phyloP scores from a whole-genome alignment of 352 stramenopile genomes.

The Pythium vanterpoolii region DNA sequence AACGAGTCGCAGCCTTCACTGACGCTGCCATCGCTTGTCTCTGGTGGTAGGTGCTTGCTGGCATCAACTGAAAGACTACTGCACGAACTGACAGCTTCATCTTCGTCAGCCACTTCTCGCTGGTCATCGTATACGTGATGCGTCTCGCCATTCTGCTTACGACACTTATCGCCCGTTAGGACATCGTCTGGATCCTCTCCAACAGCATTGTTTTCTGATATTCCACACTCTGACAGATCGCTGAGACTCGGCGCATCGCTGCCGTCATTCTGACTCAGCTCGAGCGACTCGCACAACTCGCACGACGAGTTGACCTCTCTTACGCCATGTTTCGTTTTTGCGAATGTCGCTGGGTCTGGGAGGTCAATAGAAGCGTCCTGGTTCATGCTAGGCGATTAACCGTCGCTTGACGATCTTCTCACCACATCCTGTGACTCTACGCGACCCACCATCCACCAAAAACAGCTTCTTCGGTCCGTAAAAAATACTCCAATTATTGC shows the following conservation, averaged over 20 bases:
- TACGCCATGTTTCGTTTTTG: background rate
- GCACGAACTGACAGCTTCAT: background rate
- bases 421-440: too few species aligned
- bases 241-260: background rate
- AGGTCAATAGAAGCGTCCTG: background rate
- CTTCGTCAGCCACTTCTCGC: background rate
- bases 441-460: too few species aligned
- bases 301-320: background rate
- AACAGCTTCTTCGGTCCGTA: too few species aligned
- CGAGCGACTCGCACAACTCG: constrained; percentile 1
- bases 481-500: background rate
- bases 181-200: background rate
- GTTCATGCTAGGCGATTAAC: background rate
- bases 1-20: constrained; percentile 3
- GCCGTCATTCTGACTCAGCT: too few species aligned
- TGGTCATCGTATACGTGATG: background rate
- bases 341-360: background rate
- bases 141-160: background rate
- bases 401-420: background rate
- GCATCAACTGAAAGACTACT: constrained; percentile 1
- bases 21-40: background rate
- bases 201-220: background rate
- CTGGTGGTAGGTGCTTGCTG: background rate
- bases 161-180: too few species aligned
- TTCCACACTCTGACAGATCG: background rate